Conservation (phyloP, 768 basidiomycete species). For the Boletellus sp. region DNA sequence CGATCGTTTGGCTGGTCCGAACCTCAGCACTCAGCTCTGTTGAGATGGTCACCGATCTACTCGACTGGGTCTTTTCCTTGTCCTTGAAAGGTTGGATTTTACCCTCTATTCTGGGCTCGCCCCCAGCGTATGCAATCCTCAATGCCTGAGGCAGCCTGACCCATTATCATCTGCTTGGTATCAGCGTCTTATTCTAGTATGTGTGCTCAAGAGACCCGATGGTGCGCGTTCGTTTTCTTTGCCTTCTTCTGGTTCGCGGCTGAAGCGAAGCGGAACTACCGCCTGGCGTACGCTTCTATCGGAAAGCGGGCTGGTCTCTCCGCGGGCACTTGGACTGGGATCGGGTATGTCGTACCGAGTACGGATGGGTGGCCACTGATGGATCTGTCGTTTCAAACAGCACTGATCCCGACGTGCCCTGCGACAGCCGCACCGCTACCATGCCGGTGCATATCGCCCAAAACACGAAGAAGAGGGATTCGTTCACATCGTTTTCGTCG, state of each 20-base stretch:
- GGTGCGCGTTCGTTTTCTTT: slow-evolving; percentile 55
- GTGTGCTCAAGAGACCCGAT: slow-evolving; percentile 9
- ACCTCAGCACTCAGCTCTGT: slow-evolving; percentile 19
- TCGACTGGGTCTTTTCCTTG: slow-evolving; percentile 39
- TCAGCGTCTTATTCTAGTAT: slow-evolving; percentile 41
- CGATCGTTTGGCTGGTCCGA: neutral
- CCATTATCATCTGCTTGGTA: slow-evolving; percentile 37
- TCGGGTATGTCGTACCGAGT: slow-evolving; percentile 30
- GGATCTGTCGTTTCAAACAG: too few relatives aligned
- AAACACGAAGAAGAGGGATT: too few relatives aligned
- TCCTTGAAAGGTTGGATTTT: too few relatives aligned
- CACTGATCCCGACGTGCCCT: too few relatives aligned
- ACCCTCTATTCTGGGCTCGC: too few relatives aligned
- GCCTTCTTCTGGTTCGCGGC: slow-evolving; percentile 68
- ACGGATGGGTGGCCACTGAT: too few relatives aligned
- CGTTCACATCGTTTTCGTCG: too few relatives aligned
- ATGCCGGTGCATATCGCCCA: too few relatives aligned
- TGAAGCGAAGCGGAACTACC: slow-evolving; percentile 60
- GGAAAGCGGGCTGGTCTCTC: slow-evolving; percentile 34
- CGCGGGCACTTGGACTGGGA: slow-evolving; percentile 24
- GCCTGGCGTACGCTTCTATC: slow-evolving; percentile 36
- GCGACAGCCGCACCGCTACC: too few relatives aligned
- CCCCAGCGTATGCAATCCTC: too few relatives aligned
- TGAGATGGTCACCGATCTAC: slow-evolving; percentile 26
- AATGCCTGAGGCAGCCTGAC: too few relatives aligned